Conservation (phyloP, 257 asterid species). For the Capsicum chinense region DNA sequence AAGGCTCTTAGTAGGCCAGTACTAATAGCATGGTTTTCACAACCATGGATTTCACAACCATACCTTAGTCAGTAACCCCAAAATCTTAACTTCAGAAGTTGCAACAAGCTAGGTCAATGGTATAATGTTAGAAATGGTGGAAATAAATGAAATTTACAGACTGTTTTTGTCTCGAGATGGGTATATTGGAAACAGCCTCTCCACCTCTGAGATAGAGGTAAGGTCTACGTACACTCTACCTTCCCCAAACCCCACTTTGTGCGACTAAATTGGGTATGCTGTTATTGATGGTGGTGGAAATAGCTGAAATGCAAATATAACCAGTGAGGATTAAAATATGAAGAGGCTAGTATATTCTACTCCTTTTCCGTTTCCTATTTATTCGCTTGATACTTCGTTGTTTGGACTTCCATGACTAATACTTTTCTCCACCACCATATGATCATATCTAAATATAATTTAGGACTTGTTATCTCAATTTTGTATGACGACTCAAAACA, state of each 20-base stretch:
- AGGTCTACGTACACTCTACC: no score
- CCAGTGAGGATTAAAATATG: background rate
- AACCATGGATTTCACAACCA: background rate
- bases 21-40: background rate
- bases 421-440: background rate
- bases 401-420: background rate
- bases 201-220: no score
- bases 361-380: background rate
- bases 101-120: background rate
- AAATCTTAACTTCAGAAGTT: background rate
- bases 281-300: background rate
- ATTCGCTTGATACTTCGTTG: background rate
- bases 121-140: no score
- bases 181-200: no score
- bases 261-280: no score
- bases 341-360: background rate
- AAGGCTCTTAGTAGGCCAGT: background rate
- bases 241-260: no score
- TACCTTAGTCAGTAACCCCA: background rate
- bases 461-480: background rate
- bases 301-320: background rate
- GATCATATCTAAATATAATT: background rate
- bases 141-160: no score
- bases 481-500: background rate
- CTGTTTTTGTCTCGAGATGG: no score